Percentiles rank a stretch among this genome's conserved stretches.
phyloP scores from a whole-genome alignment of 345 rosid genomes.

The Euphorbia tirucalli region DNA sequence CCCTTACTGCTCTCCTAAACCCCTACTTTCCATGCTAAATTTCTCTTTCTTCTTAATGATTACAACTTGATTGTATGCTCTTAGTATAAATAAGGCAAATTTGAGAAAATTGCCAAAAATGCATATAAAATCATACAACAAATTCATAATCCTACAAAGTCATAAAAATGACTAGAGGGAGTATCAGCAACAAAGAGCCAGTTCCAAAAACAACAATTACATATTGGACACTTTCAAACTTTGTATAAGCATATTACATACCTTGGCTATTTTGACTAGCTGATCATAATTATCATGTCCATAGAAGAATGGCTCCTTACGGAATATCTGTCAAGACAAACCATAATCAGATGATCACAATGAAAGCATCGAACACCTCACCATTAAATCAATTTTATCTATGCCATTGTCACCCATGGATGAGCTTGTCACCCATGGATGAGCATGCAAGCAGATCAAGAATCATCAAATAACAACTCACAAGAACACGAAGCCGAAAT shows the following conservation, averaged over 20 bases:
- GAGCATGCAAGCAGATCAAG: conserved; percentile 33
- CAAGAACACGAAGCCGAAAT: conserved; percentile 11
- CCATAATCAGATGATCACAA: conserved; percentile 29
- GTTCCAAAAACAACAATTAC: neutral
- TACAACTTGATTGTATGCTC: too few species aligned
- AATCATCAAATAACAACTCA: conserved; percentile 7
- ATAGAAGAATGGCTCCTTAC: conserved; percentile 97
- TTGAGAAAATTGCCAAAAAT: too few species aligned
- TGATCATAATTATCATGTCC: conserved; percentile 99
- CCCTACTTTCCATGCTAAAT: too few species aligned
- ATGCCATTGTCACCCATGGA: too few species aligned
- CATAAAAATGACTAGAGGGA: too few species aligned
- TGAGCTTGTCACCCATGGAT: conserved; percentile 29
- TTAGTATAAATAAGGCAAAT: too few species aligned
- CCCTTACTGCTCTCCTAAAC: too few species aligned
- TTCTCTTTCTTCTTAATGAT: too few species aligned
- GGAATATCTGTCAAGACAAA: conserved; percentile 70
- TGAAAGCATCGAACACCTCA: conserved; percentile 18
- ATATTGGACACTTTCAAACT: neutral
- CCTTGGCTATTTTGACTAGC: conserved; percentile 96
- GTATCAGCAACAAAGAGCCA: neutral
- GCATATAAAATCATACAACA: too few species aligned
- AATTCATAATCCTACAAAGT: too few species aligned
- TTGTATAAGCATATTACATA: conserved; percentile 26
- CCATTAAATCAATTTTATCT: conserved; percentile 23